Conservation (phyloP, 2,329 filamentous ascomycete genomes). For the Alternaria ethzedia region DNA sequence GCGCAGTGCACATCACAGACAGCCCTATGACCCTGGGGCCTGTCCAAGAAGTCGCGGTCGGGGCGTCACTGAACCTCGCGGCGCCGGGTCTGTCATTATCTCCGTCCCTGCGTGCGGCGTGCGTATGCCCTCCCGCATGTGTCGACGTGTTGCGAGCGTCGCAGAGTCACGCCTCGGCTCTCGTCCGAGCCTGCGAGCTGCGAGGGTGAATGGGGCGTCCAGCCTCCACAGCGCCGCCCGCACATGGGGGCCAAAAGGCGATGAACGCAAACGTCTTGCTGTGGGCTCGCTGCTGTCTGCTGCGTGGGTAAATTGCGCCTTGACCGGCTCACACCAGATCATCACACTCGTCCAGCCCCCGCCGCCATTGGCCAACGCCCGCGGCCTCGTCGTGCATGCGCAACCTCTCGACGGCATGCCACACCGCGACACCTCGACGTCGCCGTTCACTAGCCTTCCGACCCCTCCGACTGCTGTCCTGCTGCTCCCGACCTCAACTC, state of each 20-base stretch:
- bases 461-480: conserved; percentile 3
- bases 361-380: conserved; percentile 20
- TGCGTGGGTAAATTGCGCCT: conserved; percentile 14
- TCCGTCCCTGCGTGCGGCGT: conserved; percentile 24
- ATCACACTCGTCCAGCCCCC: conserved; percentile 6
- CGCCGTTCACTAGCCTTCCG: not conserved
- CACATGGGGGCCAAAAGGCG: conserved; percentile 16
- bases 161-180: conserved; percentile 12
- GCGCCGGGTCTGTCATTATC: conserved; percentile 26
- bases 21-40: conserved; percentile 35
- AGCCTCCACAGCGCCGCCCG: conserved; percentile 3
- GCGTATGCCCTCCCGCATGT: conserved; percentile 6
- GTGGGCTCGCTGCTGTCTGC: not conserved
- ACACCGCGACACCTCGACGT: conserved; percentile 26
- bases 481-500: not conserved
- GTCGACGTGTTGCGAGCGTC: not conserved
- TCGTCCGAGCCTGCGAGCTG: conserved; percentile 1
- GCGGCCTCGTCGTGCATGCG: conserved; percentile 30
- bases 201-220: not conserved
- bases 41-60: not conserved
- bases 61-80: conserved; percentile 10
- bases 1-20: conserved; percentile 19
- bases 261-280: not conserved
- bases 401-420: conserved; percentile 24
- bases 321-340: conserved; percentile 17